These are phyloP conservation scores for Scheffersomyces illinoinensis DNA, from an alignment of 1,139 yeast species.

Conservation along the genomic window DNA sequence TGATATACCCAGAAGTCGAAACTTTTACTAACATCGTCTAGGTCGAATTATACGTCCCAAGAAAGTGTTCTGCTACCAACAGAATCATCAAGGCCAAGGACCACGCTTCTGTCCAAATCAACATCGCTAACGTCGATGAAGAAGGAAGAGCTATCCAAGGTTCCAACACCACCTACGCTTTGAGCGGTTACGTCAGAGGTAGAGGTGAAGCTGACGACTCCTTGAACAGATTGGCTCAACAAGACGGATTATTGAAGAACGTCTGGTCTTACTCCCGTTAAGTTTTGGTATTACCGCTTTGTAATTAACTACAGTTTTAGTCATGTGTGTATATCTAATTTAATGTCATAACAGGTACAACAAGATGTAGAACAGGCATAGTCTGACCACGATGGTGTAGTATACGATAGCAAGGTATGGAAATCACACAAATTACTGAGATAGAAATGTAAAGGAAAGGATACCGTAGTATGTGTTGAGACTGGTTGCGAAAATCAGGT, in stretches of 20 bases:
- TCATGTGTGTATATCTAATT: slow-evolving; percentile 19
- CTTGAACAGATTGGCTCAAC: slow-evolving; percentile 98
- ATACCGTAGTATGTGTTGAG: too few species aligned
- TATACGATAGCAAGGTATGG: neutral
- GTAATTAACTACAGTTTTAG: slow-evolving; percentile 10
- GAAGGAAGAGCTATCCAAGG: slow-evolving; percentile 95
- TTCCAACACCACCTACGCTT: slow-evolving; percentile 91
- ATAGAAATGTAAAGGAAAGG: too few species aligned
- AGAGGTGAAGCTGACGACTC: slow-evolving; percentile 96
- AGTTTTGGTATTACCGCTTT: slow-evolving; percentile 28
- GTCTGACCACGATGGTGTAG: neutral
- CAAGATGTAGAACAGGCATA: slow-evolving; percentile 1
- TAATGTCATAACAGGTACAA: slow-evolving; percentile 14
- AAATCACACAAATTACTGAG: neutral
- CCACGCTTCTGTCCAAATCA: slow-evolving; percentile 93
- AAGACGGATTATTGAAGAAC: slow-evolving; percentile 96
- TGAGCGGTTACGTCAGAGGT: slow-evolving; percentile 87
- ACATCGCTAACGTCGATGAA: slow-evolving; percentile 68
- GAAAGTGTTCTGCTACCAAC: slow-evolving; percentile 99
- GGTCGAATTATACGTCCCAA: slow-evolving; percentile 99
- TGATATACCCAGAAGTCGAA: neutral
- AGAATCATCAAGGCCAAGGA: slow-evolving; percentile 99
- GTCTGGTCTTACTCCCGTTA: slow-evolving; percentile 99
- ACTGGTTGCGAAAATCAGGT: too few species aligned
- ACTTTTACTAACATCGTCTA: slow-evolving; percentile 37